Conservation (phyloP, 805 yeast species). For the Candida railenensis region DNA sequence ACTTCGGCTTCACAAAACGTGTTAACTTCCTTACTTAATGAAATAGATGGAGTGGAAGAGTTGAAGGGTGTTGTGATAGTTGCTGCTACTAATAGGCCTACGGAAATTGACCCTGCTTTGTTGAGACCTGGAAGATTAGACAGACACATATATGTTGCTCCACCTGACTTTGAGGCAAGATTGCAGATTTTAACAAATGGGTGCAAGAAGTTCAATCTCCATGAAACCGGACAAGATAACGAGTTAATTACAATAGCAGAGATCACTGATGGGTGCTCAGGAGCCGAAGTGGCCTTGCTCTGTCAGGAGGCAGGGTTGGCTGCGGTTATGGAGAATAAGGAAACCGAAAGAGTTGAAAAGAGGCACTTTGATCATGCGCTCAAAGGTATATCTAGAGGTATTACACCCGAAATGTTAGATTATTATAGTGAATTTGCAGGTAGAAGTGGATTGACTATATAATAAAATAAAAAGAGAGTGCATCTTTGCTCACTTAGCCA, state of each 20-base stretch:
- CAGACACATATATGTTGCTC: slow-evolving; percentile 87
- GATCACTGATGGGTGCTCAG: slow-evolving; percentile 87
- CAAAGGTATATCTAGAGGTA: slow-evolving; percentile 67
- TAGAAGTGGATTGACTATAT: slow-evolving; percentile 32
- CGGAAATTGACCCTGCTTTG: slow-evolving; percentile 87
- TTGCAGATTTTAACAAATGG: slow-evolving; percentile 72
- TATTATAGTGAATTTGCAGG: slow-evolving; percentile 62
- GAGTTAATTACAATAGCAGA: slow-evolving; percentile 51
- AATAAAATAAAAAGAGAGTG: background rate
- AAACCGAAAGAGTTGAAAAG: slow-evolving; percentile 51
- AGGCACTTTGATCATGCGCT: slow-evolving; percentile 75
- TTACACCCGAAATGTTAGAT: slow-evolving; percentile 79
- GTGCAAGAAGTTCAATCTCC: slow-evolving; percentile 61
- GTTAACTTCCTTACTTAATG: slow-evolving; percentile 85
- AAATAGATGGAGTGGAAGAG: slow-evolving; percentile 96
- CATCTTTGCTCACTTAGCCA: too few relatives aligned
- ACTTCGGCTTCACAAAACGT: slow-evolving; percentile 82
- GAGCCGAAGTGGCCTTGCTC: slow-evolving; percentile 89
- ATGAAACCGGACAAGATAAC: slow-evolving; percentile 37
- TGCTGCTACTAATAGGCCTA: slow-evolving; percentile 96
- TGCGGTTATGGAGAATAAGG: slow-evolving; percentile 81
- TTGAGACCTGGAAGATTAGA: slow-evolving; percentile 95
- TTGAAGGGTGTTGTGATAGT: slow-evolving; percentile 88
- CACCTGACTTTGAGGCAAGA: slow-evolving; percentile 84
- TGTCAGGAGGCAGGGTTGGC: slow-evolving; percentile 95